A percentile compares a stretch with the other conserved stretches of the same genome.
Evolutionary conservation across 2,329 filamentous ascomycete genomes (phyloP).

Genomic region (Aureobasidium sp.): DNA sequence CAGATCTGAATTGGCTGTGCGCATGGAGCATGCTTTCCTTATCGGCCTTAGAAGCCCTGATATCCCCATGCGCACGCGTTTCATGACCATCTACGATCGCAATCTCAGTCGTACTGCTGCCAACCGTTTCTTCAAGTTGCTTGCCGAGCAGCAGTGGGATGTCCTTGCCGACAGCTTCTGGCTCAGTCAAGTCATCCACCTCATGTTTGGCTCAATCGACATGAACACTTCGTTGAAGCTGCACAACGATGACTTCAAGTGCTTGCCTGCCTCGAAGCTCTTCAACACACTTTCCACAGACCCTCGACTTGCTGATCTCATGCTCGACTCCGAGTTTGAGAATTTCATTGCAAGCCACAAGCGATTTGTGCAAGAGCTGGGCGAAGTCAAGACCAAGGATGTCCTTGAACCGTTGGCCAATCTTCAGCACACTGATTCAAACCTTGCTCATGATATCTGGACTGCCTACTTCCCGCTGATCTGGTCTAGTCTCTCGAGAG

Average conservation of each 20-base stretch:
- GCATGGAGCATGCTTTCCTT: conserved; percentile 96
- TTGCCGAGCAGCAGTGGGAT: conserved; percentile 94
- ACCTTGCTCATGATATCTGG: conserved; percentile 84
- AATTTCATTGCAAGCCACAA: conserved; percentile 67
- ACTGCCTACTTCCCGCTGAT: conserved; percentile 82
- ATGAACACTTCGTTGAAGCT: conserved; percentile 71
- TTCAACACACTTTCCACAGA: conserved; percentile 70
- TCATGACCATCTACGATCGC: conserved; percentile 93
- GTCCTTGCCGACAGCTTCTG: conserved; percentile 92
- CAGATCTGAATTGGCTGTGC: conserved; percentile 87
- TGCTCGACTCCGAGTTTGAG: conserved; percentile 77
- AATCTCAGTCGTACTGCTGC: conserved; percentile 86
- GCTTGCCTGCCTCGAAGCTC: conserved; percentile 64
- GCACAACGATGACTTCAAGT: conserved; percentile 74
- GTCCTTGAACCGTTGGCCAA: conserved; percentile 84
- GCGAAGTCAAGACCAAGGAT: conserved; percentile 80
- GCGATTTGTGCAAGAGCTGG: conserved; percentile 74
- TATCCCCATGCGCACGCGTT: conserved; percentile 92
- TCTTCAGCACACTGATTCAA: conserved; percentile 79
- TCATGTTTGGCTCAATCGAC: conserved; percentile 86
- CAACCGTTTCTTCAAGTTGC: conserved; percentile 78
- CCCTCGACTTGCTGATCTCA: conserved; percentile 50
- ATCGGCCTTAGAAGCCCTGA: conserved; percentile 90
- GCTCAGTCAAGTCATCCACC: conserved; percentile 88
- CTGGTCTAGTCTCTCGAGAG: conserved; percentile 80